Evolutionary conservation across 1,139 yeast genomes (phyloP).

Genomic region (Blastobotrys arbuscula): DNA sequence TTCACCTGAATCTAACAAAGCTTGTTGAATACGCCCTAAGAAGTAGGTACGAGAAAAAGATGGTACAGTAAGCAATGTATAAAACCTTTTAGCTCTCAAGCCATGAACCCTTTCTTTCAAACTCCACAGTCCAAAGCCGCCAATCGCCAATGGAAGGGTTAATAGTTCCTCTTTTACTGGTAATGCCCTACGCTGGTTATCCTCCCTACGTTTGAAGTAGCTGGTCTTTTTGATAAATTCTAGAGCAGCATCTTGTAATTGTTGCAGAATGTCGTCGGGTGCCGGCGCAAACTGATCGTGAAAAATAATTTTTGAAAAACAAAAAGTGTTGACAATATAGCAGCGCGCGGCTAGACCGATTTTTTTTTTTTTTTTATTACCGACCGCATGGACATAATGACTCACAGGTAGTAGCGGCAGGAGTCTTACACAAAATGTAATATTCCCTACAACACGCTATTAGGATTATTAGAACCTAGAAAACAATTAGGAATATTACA

Average conservation of each 20-base stretch:
- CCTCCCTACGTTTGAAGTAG: neutral
- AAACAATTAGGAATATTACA: too few relatives aligned
- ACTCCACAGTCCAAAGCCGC: neutral
- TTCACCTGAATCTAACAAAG: too few relatives aligned
- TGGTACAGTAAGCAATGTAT: neutral
- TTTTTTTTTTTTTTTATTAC: too few relatives aligned
- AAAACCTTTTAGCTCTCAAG: neutral
- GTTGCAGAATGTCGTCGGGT: neutral
- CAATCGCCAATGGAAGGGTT: neutral
- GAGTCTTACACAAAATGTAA: too few relatives aligned
- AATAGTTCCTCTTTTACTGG: neutral
- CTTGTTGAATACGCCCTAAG: too few relatives aligned
- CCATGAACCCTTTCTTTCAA: neutral
- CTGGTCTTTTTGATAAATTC: neutral
- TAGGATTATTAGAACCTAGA: too few relatives aligned
- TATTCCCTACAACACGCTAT: too few relatives aligned
- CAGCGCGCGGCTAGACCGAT: neutral
- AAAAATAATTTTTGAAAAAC: neutral
- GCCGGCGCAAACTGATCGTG: neutral
- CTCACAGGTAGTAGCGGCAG: too few relatives aligned
- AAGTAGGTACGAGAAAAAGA: too few relatives aligned
- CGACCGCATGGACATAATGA: too few relatives aligned
- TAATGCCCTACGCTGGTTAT: neutral
- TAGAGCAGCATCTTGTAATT: neutral
- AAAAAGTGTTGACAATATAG: neutral